These are phyloP conservation scores for Backusella tuberculispora DNA, from an alignment of 192 early-diverging fungal genomes.

Conservation along the genomic window DNA sequence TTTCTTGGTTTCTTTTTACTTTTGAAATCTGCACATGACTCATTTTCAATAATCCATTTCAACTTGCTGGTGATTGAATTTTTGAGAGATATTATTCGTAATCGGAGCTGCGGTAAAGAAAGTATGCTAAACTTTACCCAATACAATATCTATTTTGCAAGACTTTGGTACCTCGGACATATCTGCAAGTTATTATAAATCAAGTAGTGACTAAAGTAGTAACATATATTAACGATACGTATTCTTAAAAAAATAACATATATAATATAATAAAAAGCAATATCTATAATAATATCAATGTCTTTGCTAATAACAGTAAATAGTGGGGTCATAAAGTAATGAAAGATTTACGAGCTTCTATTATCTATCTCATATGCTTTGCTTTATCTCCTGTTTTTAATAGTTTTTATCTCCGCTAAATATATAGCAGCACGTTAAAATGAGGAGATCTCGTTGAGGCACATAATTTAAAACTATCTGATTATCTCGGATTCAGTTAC, in stretches of 20 bases:
- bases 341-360: not conserved
- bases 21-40: constrained; percentile 8
- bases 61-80: constrained; percentile 1
- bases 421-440: not conserved
- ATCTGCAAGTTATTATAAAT: not conserved
- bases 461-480: not conserved
- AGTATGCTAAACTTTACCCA: not conserved
- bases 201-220: too few relatives aligned
- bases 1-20: not conserved
- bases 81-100: not conserved
- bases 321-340: too few relatives aligned
- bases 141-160: constrained; percentile 6
- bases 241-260: not conserved
- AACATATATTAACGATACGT: not conserved
- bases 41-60: not conserved
- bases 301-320: too few relatives aligned
- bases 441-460: not conserved
- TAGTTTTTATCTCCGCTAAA: not conserved
- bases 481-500: not conserved
- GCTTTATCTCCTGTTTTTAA: not conserved
- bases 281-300: too few relatives aligned
- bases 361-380: not conserved
- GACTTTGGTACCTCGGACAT: constrained; percentile 6
- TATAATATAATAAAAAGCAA: too few relatives aligned
- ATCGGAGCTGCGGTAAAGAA: constrained; percentile 13